Conservation (phyloP, 169 alveolate species). For the Toxoplasma gondii region DNA sequence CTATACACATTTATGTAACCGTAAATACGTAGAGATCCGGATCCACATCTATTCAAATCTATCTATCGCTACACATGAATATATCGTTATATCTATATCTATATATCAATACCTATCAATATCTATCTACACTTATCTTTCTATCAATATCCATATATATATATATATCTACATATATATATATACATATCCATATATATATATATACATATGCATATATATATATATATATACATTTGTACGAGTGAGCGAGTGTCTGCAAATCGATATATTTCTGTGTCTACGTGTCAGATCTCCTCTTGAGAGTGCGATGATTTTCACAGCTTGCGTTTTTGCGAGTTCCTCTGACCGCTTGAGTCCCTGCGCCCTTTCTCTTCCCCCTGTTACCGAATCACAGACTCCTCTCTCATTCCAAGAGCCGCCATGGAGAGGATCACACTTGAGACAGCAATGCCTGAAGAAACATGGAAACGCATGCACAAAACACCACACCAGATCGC, state of each 20-base stretch:
- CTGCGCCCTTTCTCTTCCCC: no score
- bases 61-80: neutral
- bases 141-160: neutral
- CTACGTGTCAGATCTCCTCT: no score
- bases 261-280: no score
- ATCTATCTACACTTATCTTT: no score
- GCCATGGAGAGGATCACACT: conserved; percentile 21
- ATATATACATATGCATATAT: neutral
- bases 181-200: no score
- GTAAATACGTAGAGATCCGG: neutral
- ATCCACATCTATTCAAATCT: neutral
- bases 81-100: no score
- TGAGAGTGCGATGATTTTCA: no score
- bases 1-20: neutral
- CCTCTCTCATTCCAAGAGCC: conserved; percentile 3
- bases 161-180: no score
- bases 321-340: no score
- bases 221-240: no score
- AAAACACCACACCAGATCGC: neutral
- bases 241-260: neutral
- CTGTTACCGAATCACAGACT: neutral
- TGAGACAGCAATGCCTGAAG: conserved; percentile 14
- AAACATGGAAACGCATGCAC: neutral
- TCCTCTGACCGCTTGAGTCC: no score
- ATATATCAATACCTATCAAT: neutral